A percentile compares a stretch with the other conserved stretches of the same genome.
These are phyloP conservation scores for Xylariales sp. DNA, from an alignment of 2,329 filamentous ascomycete genomes.

Conservation along the genomic window DNA sequence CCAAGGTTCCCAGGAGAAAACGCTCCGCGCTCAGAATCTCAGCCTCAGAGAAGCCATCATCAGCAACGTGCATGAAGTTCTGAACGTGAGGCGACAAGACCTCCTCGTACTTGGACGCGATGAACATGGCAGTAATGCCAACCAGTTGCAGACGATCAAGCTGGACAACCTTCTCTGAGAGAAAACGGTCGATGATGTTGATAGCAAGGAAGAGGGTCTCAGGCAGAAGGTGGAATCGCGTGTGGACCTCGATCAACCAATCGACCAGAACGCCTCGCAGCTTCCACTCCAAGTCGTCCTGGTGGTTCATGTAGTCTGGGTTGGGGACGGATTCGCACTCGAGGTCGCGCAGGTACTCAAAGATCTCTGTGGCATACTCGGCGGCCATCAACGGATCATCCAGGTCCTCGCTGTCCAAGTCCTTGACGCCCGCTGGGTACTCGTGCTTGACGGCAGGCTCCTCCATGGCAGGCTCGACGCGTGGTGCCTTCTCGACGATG, in stretches of 20 bases:
- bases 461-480: slow-evolving; percentile 18
- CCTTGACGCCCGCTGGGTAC: slow-evolving; percentile 42
- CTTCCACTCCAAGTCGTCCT: slow-evolving; percentile 96
- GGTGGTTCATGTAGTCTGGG: slow-evolving; percentile 89
- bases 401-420: slow-evolving; percentile 80
- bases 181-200: slow-evolving; percentile 97
- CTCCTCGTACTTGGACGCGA: slow-evolving; percentile 98
- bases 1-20: slow-evolving; percentile 82
- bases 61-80: slow-evolving; percentile 95
- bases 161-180: slow-evolving; percentile 92
- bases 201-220: slow-evolving; percentile 95
- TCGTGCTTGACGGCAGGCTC: slow-evolving; percentile 14
- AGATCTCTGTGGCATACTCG: slow-evolving; percentile 95
- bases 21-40: slow-evolving; percentile 98
- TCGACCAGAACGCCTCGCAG: slow-evolving; percentile 95
- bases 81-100: slow-evolving; percentile 93
- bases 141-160: slow-evolving; percentile 94
- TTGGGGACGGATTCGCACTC: slow-evolving; percentile 79
- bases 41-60: slow-evolving; percentile 90
- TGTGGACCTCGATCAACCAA: slow-evolving; percentile 98
- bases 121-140: slow-evolving; percentile 98
- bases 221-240: slow-evolving; percentile 88
- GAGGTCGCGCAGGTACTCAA: slow-evolving; percentile 87
- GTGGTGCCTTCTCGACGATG: slow-evolving; percentile 29
- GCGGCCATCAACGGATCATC: slow-evolving; percentile 97